phyloP scores from a whole-genome alignment of 2,329 filamentous ascomycete genomes.

The Raffaelea arxii region DNA sequence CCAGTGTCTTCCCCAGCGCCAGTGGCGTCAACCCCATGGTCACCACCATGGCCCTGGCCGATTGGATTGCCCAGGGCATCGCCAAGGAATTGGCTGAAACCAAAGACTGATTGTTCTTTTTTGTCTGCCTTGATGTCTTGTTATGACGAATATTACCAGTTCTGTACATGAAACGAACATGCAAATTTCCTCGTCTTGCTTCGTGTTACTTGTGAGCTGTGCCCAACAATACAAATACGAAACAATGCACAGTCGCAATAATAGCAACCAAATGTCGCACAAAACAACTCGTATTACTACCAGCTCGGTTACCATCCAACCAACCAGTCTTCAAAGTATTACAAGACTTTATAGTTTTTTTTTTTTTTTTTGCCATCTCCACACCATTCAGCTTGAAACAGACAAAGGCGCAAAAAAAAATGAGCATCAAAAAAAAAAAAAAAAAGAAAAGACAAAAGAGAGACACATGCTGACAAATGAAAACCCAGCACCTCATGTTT shows the following conservation, averaged over 20 bases:
- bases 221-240: too few species aligned
- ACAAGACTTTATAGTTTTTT: conserved; percentile 1
- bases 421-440: conserved; percentile 19
- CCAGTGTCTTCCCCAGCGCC: conserved; percentile 66
- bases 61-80: conserved; percentile 52
- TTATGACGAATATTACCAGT: too few species aligned
- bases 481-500: conserved; percentile 7
- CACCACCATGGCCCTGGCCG: conserved; percentile 61
- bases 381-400: too few species aligned
- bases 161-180: too few species aligned
- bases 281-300: too few species aligned
- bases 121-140: too few species aligned
- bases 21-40: conserved; percentile 79
- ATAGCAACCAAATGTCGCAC: too few species aligned
- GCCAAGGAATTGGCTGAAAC: conserved; percentile 33
- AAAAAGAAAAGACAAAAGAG: conserved; percentile 20
- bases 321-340: background rate
- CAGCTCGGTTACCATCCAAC: too few species aligned
- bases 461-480: conserved; percentile 16
- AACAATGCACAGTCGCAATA: too few species aligned
- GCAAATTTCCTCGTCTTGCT: too few species aligned
- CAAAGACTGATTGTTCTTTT: too few species aligned
- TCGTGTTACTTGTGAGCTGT: too few species aligned
- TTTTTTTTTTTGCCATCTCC: conserved; percentile 18
- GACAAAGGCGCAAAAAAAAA: conserved; percentile 5